Base-by-base conservation (phyloP, 2,329 filamentous ascomycete species). In the Cercospora sp. region DNA sequence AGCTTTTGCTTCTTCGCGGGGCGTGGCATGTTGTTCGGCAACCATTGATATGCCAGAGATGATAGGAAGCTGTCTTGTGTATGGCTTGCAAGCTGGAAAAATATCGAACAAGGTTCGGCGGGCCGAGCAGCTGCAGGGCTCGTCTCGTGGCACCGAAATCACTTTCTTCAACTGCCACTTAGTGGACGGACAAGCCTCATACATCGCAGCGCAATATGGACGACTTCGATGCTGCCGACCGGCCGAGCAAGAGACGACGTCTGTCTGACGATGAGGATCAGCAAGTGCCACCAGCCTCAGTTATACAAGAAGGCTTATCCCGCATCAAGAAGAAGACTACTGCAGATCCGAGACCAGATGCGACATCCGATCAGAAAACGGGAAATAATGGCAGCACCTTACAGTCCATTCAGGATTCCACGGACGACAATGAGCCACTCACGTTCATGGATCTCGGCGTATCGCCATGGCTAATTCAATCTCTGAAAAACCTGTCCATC, bases 401-500 rank as follows among this genome's bases (percentile, higher is more conserved):
- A 13, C 66, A 55, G 28, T 68, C 73, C 1, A 78, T 78, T n/a
- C 67, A 71, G 12, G 69, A 72, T 28, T 73, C 75, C 2, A 74
- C 73, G n/a, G 74, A 76, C 40, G 60, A 59, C 20, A 67, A 73
- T 57, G 71, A 74, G 60, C 72, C 70, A 23, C 53, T 73, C 8
- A 78, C 73, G n/a, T 79, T 79, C 69, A 67, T 74, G 28, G 70
- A 71, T 30, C 69, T 79, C 3, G 73, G 74, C n/a, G 72, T 78
- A 2, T 73, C 75, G 23, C 71, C 74, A 78, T 99, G 95, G 95
- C 88, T 99, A 3, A 89, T 96, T 1, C 88, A 90, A 69, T 94
- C 94, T 1, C 84, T 99, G 31, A 81, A 84, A 20, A 84, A 86
- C 30, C 89, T 92, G 87, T 92, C 93, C 31, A 97, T 99, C 77